A percentile compares a stretch with the other conserved stretches of the same genome.
phyloP scores from a whole-genome alignment of 2,329 filamentous ascomycete genomes.

The Alternaria solani region DNA sequence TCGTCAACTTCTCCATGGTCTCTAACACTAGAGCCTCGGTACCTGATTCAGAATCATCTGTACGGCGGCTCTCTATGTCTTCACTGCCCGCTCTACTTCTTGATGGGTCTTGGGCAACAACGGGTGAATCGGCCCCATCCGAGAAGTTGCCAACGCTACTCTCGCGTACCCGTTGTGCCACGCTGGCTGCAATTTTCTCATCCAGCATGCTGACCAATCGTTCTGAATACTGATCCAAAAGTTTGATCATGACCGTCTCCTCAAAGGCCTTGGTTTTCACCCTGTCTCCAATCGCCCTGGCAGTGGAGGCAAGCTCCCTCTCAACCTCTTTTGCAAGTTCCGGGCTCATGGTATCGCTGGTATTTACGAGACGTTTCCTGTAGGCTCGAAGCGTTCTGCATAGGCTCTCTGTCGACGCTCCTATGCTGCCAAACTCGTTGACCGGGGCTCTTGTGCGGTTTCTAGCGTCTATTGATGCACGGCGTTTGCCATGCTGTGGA shows the following conservation, averaged over 20 bases:
- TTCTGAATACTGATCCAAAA: constrained; percentile 79
- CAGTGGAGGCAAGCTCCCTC: constrained; percentile 62
- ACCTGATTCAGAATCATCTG: constrained; percentile 15
- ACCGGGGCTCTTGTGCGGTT: constrained; percentile 54
- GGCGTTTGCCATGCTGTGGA: constrained; percentile 50
- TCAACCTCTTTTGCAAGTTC: constrained; percentile 64
- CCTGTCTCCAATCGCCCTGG: constrained; percentile 54
- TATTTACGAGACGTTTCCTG: constrained; percentile 64
- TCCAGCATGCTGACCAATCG: constrained; percentile 75
- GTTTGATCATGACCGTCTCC: constrained; percentile 58
- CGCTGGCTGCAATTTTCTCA: constrained; percentile 66
- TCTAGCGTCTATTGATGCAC: constrained; percentile 61
- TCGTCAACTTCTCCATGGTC: constrained; percentile 19
- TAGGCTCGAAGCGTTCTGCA: constrained; percentile 66
- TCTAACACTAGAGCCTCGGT: constrained; percentile 14
- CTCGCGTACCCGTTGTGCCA: constrained; percentile 47
- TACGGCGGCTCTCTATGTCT: not conserved
- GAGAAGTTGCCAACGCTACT: constrained; percentile 42
- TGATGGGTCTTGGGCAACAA: constrained; percentile 14
- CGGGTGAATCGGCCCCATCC: constrained; percentile 25
- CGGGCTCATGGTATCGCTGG: constrained; percentile 55
- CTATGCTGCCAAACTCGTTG: constrained; percentile 47
- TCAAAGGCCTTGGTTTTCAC: constrained; percentile 53
- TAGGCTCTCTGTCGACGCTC: constrained; percentile 62
- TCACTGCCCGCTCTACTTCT: constrained; percentile 17